Percentiles rank a stretch among this genome's conserved stretches.
phyloP scores from a whole-genome alignment of 2,329 filamentous ascomycete genomes.

The Cordyceps farinosa region DNA sequence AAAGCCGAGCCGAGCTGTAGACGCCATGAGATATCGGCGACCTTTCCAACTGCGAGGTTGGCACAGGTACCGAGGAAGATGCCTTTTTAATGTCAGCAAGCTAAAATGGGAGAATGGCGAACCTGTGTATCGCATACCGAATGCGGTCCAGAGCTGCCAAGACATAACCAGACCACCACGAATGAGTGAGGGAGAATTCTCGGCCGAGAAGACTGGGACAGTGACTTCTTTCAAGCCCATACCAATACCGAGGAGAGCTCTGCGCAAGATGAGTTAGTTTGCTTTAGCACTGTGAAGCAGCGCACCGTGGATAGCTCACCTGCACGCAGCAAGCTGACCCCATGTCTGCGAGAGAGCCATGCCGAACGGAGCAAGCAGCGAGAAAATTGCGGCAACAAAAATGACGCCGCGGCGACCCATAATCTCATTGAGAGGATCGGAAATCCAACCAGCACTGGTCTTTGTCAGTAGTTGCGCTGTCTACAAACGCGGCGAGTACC shows the following conservation, averaged over 20 bases:
- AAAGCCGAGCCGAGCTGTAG: conserved; percentile 63
- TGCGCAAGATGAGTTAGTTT: conserved; percentile 11
- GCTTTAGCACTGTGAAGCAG: no score
- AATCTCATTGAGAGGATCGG: conserved; percentile 57
- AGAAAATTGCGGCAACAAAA: conserved; percentile 61
- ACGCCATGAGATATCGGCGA: conserved; percentile 58
- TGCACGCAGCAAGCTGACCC: conserved; percentile 53
- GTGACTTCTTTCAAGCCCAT: conserved; percentile 54
- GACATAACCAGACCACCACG: conserved; percentile 33
- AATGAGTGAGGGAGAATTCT: conserved; percentile 42
- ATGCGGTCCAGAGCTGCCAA: conserved; percentile 51
- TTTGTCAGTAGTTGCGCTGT: conserved; percentile 16
- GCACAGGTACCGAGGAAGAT: conserved; percentile 65
- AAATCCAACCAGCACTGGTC: conserved; percentile 54
- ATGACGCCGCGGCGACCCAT: conserved; percentile 62
- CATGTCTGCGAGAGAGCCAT: conserved; percentile 57
- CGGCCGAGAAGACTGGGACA: conserved; percentile 52
- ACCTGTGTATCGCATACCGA: conserved; percentile 26
- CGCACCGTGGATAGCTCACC: conserved; percentile 32
- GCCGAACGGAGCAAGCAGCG: conserved; percentile 58
- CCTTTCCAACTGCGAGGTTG: conserved; percentile 60
- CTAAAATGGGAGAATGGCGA: no score
- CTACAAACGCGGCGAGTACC: conserved; percentile 20
- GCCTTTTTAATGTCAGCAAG: conserved; percentile 30
- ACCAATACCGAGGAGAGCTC: conserved; percentile 53